A percentile compares a stretch with the other conserved stretches of the same genome.
Evolutionary conservation across 2,329 filamentous ascomycete genomes (phyloP).

Genomic region (Alternaria alternata): DNA sequence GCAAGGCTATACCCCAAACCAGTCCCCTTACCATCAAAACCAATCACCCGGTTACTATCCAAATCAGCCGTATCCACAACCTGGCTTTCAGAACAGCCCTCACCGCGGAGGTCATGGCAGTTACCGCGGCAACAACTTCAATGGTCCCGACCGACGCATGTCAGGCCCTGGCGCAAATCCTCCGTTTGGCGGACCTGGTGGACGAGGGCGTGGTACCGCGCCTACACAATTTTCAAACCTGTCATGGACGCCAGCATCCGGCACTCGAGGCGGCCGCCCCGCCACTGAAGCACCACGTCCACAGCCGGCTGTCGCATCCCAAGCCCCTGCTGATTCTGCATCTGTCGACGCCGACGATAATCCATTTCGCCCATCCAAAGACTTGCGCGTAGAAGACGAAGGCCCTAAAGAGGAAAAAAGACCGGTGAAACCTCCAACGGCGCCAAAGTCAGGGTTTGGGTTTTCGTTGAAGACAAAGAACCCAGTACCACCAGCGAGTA

Average conservation of each 20-base stretch:
- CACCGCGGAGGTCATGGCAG: slow-evolving; percentile 62
- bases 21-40: slow-evolving; percentile 61
- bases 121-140: slow-evolving; percentile 66
- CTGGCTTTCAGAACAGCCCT: slow-evolving; percentile 58
- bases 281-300: slow-evolving; percentile 49
- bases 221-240: slow-evolving; percentile 68
- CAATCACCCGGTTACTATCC: slow-evolving; percentile 58
- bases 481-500: slow-evolving; percentile 62
- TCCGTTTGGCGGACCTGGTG: slow-evolving; percentile 53
- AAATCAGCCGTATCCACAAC: slow-evolving; percentile 64
- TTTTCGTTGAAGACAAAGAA: slow-evolving; percentile 87
- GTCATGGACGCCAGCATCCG: slow-evolving; percentile 72
- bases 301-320: slow-evolving; percentile 25
- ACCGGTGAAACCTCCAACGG: slow-evolving; percentile 64
- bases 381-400: slow-evolving; percentile 71
- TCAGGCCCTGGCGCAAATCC: slow-evolving; percentile 52
- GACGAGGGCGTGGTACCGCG: slow-evolving; percentile 62
- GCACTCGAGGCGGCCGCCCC: slow-evolving; percentile 61
- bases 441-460: slow-evolving; percentile 69
- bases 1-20: slow-evolving; percentile 65
- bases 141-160: slow-evolving; percentile 54
- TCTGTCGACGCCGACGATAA: slow-evolving; percentile 65
- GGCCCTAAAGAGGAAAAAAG: slow-evolving; percentile 60
- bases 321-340: slow-evolving; percentile 31
- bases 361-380: slow-evolving; percentile 70